Percentiles rank a stretch among this genome's conserved stretches.
These are phyloP conservation scores for Ophiocordyceps unilateralis DNA, from an alignment of 2,329 filamentous ascomycete genomes.

Conservation along the genomic window DNA sequence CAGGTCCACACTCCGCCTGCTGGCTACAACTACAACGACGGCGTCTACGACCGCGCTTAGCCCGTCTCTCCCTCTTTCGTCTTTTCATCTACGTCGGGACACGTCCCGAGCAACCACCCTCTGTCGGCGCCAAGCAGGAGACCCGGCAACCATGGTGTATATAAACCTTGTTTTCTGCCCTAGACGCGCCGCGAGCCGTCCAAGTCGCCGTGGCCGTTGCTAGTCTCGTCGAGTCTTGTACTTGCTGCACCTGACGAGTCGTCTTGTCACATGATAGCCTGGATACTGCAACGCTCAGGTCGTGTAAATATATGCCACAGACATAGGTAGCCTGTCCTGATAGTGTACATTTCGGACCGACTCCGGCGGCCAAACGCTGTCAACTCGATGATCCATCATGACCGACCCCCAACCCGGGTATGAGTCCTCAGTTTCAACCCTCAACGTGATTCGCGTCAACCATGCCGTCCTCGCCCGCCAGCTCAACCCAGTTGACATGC, in stretches of 20 bases:
- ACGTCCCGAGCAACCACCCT: not conserved
- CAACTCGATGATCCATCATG: no score
- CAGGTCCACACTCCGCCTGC: slow-evolving; percentile 2
- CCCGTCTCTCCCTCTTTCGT: not conserved
- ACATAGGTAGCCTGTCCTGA: no score
- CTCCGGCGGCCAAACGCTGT: no score
- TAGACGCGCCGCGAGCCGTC: no score
- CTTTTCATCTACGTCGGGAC: not conserved
- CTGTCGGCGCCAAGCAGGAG: no score
- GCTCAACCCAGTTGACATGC: slow-evolving; percentile 33
- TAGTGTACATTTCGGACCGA: no score
- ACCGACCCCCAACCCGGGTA: not conserved
- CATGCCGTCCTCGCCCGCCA: slow-evolving; percentile 16
- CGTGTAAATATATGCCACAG: not conserved
- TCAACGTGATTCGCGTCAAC: slow-evolving; percentile 17
- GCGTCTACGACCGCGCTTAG: slow-evolving; percentile 15
- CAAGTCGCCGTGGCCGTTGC: not conserved
- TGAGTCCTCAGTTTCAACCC: slow-evolving; percentile 1
- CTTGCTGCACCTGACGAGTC: no score
- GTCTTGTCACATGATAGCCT: not conserved
- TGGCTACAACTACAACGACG: slow-evolving; percentile 19
- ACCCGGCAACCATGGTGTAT: not conserved
- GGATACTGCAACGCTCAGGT: not conserved
- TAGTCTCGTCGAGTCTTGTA: not conserved
- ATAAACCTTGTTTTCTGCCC: not conserved